Evolutionary conservation across 371 early-diverging fungal genomes (phyloP).

Genomic region (Funneliformis caledonium): DNA sequence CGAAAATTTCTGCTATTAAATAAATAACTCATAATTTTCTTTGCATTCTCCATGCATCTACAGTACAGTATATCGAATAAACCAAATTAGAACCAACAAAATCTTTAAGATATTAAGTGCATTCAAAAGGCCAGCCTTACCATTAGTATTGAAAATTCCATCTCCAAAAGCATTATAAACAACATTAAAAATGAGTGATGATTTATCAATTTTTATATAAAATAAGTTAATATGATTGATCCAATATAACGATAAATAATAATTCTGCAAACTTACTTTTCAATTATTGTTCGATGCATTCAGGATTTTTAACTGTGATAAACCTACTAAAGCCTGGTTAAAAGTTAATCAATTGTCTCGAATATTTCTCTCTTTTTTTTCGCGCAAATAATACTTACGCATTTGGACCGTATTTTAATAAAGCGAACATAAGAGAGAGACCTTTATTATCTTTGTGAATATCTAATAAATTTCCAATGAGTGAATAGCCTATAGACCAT

Average conservation of each 20-base stretch:
- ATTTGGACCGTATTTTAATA: too few species aligned
- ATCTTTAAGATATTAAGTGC: too few species aligned
- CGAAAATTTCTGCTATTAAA: slow-evolving; percentile 78
- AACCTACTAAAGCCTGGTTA: slow-evolving; percentile 9
- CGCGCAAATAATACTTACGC: too few species aligned
- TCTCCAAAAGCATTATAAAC: slow-evolving; percentile 62
- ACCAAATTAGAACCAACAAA: too few species aligned
- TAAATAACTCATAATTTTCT: slow-evolving; percentile 69
- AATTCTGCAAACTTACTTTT: slow-evolving; percentile 41
- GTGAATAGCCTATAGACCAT: slow-evolving; percentile 23
- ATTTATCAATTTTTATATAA: slow-evolving; percentile 47
- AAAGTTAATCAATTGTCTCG: too few species aligned
- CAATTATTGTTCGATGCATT: slow-evolving; percentile 47
- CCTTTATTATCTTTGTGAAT: background rate
- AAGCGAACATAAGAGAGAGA: too few species aligned
- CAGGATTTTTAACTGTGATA: slow-evolving; percentile 45
- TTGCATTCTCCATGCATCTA: slow-evolving; percentile 37
- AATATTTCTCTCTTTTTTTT: too few species aligned
- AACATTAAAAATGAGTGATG: slow-evolving; percentile 47
- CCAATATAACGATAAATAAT: too few species aligned
- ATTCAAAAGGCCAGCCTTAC: background rate
- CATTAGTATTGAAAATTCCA: slow-evolving; percentile 42
- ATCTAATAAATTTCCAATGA: slow-evolving; percentile 18
- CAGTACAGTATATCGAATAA: too few species aligned
- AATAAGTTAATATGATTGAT: too few species aligned